Evolutionary conservation across 1,284 basidiomycete genomes (phyloP).

Genomic region (Heterobasidion annosum): DNA sequence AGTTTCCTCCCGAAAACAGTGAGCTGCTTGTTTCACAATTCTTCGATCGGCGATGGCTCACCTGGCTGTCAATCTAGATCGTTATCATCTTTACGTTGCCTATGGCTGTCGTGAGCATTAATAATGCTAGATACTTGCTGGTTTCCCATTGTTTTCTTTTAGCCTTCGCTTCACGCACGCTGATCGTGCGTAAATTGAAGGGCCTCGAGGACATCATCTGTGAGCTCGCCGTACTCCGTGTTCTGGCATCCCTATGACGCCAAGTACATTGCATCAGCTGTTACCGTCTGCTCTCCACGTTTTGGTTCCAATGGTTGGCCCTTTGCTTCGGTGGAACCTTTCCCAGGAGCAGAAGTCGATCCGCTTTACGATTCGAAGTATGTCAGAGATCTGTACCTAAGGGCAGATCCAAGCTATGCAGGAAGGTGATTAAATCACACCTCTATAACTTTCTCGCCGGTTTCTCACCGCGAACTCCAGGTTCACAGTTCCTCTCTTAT

Average conservation of each 20-base stretch:
- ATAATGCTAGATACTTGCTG: background rate
- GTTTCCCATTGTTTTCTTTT: background rate
- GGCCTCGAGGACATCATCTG: constrained; percentile 82
- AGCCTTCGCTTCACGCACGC: constrained; percentile 91
- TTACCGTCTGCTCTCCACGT: constrained; percentile 71
- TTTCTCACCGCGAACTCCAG: constrained; percentile 15
- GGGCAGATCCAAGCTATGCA: constrained; percentile 60
- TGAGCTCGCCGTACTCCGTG: constrained; percentile 23
- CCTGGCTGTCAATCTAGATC: constrained; percentile 33
- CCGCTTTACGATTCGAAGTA: constrained; percentile 63
- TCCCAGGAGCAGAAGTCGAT: constrained; percentile 67
- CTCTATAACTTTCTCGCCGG: constrained; percentile 60
- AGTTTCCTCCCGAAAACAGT: constrained; percentile 81
- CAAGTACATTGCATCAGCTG: constrained; percentile 43
- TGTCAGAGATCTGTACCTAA: constrained; percentile 82
- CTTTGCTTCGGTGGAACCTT: constrained; percentile 65
- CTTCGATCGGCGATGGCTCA: background rate
- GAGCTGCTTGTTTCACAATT: constrained; percentile 14
- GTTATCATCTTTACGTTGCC: constrained; percentile 87
- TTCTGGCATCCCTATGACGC: background rate
- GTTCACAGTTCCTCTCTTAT: constrained; percentile 89
- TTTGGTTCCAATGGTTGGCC: constrained; percentile 87
- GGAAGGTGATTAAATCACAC: constrained; percentile 42
- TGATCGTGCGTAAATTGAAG: constrained; percentile 88
- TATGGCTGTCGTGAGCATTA: constrained; percentile 62